phyloP scores from a whole-genome alignment of 495 filamentous ascomycete species.

The Penicillium chermesinum region DNA sequence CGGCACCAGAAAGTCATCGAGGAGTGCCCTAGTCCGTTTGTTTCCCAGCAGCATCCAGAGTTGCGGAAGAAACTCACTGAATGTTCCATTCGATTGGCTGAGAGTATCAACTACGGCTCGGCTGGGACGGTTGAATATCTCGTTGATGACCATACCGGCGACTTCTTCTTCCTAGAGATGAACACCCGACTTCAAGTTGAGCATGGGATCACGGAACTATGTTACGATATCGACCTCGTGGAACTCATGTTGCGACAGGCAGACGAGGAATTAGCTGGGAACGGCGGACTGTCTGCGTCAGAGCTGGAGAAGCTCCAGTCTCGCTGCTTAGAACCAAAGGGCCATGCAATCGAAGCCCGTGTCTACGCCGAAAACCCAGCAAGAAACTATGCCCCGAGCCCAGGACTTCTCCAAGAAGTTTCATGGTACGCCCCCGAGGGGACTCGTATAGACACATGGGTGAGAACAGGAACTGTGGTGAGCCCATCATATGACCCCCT shows the following conservation, averaged over 20 bases:
- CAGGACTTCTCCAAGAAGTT: slow-evolving; percentile 53
- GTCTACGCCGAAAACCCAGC: slow-evolving; percentile 59
- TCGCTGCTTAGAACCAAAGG: slow-evolving; percentile 30
- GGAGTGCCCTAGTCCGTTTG: slow-evolving; percentile 49
- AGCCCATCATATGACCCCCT: slow-evolving; percentile 52
- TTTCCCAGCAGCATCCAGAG: slow-evolving; percentile 30
- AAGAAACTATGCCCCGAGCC: slow-evolving; percentile 51
- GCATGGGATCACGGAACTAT: slow-evolving; percentile 59
- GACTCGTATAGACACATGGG: slow-evolving; percentile 58
- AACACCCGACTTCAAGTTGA: slow-evolving; percentile 65
- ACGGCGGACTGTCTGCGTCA: slow-evolving; percentile 32
- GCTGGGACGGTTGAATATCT: slow-evolving; percentile 63
- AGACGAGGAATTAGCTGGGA: slow-evolving; percentile 31
- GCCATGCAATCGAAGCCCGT: slow-evolving; percentile 53
- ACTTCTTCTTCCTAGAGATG: slow-evolving; percentile 66
- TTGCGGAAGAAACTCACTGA: slow-evolving; percentile 45
- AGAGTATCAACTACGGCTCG: slow-evolving; percentile 51
- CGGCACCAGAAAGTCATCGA: slow-evolving; percentile 56
- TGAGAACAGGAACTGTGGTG: slow-evolving; percentile 49
- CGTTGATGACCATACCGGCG: slow-evolving; percentile 52
- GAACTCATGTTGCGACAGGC: slow-evolving; percentile 51
- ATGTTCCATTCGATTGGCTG: slow-evolving; percentile 47
- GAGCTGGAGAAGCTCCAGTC: slow-evolving; percentile 23
- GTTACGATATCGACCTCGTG: slow-evolving; percentile 56
- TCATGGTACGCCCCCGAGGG: slow-evolving; percentile 41